Percentiles rank a stretch among this genome's conserved stretches.
phyloP scores from a whole-genome alignment of 139 green algal genomes.

The Dunaliella primolecta region DNA sequence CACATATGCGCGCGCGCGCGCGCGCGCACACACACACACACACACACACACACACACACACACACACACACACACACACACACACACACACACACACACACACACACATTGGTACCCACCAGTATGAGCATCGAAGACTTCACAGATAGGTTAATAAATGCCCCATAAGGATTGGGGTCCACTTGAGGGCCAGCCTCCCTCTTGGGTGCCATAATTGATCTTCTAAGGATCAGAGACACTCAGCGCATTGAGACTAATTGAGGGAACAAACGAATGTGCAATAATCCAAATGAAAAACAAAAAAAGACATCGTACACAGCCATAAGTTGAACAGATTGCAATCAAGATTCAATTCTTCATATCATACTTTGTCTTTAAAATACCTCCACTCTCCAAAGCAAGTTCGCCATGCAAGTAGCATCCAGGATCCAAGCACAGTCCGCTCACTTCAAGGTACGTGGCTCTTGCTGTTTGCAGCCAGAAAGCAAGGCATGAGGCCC shows the following conservation, averaged over 20 bases:
- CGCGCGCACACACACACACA: too few relatives aligned
- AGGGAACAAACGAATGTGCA: too few relatives aligned
- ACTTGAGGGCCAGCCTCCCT: neutral
- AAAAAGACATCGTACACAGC: neutral
- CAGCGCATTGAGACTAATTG: neutral
- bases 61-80: too few relatives aligned
- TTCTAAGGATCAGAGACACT: neutral
- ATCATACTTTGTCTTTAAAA: neutral
- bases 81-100: too few relatives aligned
- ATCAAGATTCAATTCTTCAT: neutral
- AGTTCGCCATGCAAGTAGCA: neutral
- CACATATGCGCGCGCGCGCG: too few relatives aligned
- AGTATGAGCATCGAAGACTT: neutral
- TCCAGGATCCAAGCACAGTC: neutral
- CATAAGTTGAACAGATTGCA: neutral
- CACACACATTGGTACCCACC: too few relatives aligned
- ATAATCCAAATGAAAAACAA: neutral
- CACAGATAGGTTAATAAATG: constrained; percentile 6
- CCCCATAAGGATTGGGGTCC: constrained; percentile 5
- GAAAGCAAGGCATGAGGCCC: neutral
- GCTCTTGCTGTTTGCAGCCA: neutral
- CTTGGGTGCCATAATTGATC: constrained; percentile 1
- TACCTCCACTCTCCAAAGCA: neutral
- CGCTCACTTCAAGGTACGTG: neutral
- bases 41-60: too few relatives aligned